These are phyloP conservation scores for Marasmius tenuissimus DNA, from an alignment of 1,284 basidiomycete species.

Conservation along the genomic window DNA sequence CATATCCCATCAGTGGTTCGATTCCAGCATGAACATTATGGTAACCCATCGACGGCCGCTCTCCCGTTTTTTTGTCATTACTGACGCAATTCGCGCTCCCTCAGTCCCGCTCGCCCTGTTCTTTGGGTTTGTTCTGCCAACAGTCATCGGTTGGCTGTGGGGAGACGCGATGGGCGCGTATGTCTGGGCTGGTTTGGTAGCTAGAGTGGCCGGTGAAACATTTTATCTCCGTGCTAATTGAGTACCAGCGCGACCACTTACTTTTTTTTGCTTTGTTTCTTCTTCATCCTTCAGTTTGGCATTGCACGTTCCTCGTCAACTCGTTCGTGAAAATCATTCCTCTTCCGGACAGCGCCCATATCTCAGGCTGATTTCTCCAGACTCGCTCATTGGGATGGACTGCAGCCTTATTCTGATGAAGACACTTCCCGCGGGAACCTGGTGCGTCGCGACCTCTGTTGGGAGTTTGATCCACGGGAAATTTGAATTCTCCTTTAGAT, in stretches of 20 bases:
- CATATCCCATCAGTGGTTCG: slow-evolving; percentile 60
- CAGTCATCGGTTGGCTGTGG: slow-evolving; percentile 55
- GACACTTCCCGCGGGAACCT: slow-evolving; percentile 75
- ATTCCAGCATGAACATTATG: slow-evolving; percentile 72
- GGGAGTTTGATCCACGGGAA: not conserved
- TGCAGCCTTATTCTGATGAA: slow-evolving; percentile 79
- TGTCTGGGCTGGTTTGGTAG: slow-evolving; percentile 69
- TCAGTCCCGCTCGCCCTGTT: slow-evolving; percentile 60
- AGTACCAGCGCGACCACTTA: not conserved
- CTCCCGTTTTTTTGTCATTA: not conserved
- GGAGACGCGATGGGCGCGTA: slow-evolving; percentile 62
- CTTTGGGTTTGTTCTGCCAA: slow-evolving; percentile 59
- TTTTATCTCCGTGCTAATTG: slow-evolving; percentile 22
- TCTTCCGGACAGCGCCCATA: not conserved
- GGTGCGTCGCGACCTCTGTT: slow-evolving; percentile 33
- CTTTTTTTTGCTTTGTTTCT: no score
- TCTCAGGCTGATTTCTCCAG: slow-evolving; percentile 27
- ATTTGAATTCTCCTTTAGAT: slow-evolving; percentile 37
- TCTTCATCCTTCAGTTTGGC: slow-evolving; percentile 55
- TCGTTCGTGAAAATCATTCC: slow-evolving; percentile 46
- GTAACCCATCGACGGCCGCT: slow-evolving; percentile 31
- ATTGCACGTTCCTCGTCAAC: slow-evolving; percentile 80
- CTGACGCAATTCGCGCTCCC: not conserved
- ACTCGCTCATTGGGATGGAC: slow-evolving; percentile 76
- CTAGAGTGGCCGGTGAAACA: slow-evolving; percentile 52